Percentiles rank a stretch among this genome's conserved stretches.
Conservation (phyloP, 768 basidiomycete species). For the Lactifluus pinguis region DNA sequence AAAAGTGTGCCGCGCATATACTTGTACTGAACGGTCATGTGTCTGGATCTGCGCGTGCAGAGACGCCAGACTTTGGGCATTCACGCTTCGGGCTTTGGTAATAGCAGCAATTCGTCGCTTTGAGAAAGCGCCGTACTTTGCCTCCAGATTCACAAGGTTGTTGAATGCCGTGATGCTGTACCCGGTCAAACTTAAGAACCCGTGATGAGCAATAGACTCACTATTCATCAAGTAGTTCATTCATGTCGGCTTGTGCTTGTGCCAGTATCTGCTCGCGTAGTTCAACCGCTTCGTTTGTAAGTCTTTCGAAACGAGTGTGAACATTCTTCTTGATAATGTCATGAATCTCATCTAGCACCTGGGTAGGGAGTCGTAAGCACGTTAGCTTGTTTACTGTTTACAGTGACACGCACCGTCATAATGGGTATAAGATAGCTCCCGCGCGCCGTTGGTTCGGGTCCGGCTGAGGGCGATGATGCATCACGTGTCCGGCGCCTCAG, state of each 20-base stretch:
- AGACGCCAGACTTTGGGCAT: neutral
- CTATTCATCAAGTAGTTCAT: conserved; percentile 13
- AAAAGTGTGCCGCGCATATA: conserved; percentile 1
- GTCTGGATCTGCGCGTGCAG: conserved; percentile 2
- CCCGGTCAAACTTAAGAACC: neutral
- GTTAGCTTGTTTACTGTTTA: neutral
- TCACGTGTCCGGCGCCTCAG: neutral
- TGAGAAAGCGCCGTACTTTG: conserved; percentile 11
- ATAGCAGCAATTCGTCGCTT: conserved; percentile 6
- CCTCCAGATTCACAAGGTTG: conserved; percentile 10
- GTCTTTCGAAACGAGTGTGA: conserved; percentile 12
- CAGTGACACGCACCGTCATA: neutral
- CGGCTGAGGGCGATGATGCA: neutral
- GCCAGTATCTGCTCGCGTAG: conserved; percentile 13
- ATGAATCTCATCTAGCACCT: conserved; percentile 17
- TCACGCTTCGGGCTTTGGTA: neutral
- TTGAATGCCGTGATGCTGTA: conserved; percentile 9
- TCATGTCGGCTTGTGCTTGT: conserved; percentile 11
- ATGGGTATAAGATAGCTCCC: neutral
- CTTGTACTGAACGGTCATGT: conserved; percentile 11
- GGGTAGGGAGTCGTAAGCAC: neutral
- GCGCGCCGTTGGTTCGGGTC: neutral
- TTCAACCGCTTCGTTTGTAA: conserved; percentile 1
- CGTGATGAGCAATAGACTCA: neutral
- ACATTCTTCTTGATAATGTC: conserved; percentile 9